phyloP scores from a whole-genome alignment of 2,329 filamentous ascomycete species.

The Davidsoniella eucalypti region DNA sequence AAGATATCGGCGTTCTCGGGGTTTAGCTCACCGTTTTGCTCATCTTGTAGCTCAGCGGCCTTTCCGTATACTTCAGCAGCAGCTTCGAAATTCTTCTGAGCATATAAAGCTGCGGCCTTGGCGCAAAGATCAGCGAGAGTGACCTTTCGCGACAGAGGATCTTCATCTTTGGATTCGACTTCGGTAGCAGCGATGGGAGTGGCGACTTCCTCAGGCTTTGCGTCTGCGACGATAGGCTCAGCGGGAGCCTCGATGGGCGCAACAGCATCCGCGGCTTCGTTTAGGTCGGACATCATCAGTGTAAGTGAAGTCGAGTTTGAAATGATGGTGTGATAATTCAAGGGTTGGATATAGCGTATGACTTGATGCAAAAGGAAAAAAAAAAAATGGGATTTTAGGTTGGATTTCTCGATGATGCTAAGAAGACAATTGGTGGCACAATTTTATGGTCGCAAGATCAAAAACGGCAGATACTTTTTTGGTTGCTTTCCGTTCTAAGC shows the following conservation, averaged over 20 bases:
- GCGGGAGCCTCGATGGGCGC: neutral
- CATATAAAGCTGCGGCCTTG: constrained; percentile 70
- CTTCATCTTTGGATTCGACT: constrained; percentile 11
- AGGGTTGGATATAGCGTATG: neutral
- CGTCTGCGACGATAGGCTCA: neutral
- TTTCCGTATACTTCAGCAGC: constrained; percentile 78
- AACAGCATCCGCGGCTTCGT: constrained; percentile 3
- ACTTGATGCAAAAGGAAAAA: neutral
- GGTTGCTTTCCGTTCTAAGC: no score
- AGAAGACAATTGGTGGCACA: no score
- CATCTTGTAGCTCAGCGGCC: constrained; percentile 77
- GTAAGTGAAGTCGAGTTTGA: neutral
- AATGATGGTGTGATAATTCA: neutral
- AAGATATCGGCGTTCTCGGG: constrained; percentile 85
- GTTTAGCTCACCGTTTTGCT: constrained; percentile 82
- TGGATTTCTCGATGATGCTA: neutral
- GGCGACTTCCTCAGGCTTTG: neutral
- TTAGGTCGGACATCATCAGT: constrained; percentile 7
- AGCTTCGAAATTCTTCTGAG: constrained; percentile 71
- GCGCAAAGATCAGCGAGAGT: constrained; percentile 63
- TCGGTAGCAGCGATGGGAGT: neutral
- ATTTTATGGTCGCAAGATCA: no score
- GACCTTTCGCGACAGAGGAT: constrained; percentile 18
- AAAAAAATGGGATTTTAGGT: neutral
- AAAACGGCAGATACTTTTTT: no score